A percentile compares a stretch with the other conserved stretches of the same genome.
Conservation (phyloP, 2,329 filamentous ascomycete genomes). For the Reticulascus tulasneorum region DNA sequence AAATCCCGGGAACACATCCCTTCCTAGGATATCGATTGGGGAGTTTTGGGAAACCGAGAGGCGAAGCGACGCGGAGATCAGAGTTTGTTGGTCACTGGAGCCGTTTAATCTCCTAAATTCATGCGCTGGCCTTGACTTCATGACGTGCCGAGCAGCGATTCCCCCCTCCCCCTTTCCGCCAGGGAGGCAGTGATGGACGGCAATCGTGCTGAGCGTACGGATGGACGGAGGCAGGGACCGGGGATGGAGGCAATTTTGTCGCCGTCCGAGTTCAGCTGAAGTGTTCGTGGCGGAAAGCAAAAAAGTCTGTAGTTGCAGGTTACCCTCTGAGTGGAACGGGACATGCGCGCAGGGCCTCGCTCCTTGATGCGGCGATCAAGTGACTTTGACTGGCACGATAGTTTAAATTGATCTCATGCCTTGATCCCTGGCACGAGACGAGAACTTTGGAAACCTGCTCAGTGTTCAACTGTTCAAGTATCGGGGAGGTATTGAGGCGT, state of each 20-base stretch:
- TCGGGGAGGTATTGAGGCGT: slow-evolving; percentile 3
- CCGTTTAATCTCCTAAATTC: slow-evolving; percentile 13
- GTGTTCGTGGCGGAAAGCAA: background rate
- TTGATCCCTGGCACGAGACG: slow-evolving; percentile 4
- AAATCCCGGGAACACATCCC: too few relatives aligned
- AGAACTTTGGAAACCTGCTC: background rate
- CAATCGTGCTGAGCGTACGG: slow-evolving; percentile 8
- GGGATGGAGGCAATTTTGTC: slow-evolving; percentile 1
- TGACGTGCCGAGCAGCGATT: too few relatives aligned
- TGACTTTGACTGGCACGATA: background rate
- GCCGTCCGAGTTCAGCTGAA: background rate
- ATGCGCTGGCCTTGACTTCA: slow-evolving; percentile 13
- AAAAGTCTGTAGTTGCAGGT: too few relatives aligned
- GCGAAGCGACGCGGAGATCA: too few relatives aligned
- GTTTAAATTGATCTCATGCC: background rate
- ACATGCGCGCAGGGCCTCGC: background rate
- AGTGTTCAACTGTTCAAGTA: slow-evolving; percentile 5
- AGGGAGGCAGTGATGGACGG: slow-evolving; percentile 4
- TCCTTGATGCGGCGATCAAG: too few relatives aligned
- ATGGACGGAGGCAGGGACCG: background rate
- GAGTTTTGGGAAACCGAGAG: too few relatives aligned
- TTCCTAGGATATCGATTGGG: too few relatives aligned
- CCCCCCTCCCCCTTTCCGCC: background rate
- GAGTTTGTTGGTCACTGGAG: too few relatives aligned
- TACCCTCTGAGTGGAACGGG: too few relatives aligned